Percentiles rank a stretch among this genome's conserved stretches.
phyloP scores from a whole-genome alignment of 306 rosid species.

The Pterocarpus santalinus region DNA sequence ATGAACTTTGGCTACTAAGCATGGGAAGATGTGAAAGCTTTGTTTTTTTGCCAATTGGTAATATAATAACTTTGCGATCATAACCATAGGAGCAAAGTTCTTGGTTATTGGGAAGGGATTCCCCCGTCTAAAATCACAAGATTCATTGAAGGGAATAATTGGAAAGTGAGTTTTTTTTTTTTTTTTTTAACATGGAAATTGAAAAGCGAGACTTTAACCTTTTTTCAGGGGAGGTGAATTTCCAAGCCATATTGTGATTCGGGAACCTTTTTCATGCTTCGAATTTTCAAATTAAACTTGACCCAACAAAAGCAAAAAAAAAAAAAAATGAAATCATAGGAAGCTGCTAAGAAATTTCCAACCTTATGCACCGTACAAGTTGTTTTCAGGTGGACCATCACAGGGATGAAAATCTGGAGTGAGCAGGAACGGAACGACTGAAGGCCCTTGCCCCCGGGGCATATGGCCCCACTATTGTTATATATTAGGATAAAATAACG shows the following conservation, averaged over 20 bases:
- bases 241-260: constrained; percentile 20
- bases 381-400: too few relatives aligned
- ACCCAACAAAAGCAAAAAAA: neutral
- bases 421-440: too few relatives aligned
- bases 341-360: too few relatives aligned
- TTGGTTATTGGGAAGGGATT: constrained; percentile 20
- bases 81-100: constrained; percentile 2
- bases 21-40: constrained; percentile 24
- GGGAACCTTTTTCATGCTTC: neutral
- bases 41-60: neutral
- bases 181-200: neutral
- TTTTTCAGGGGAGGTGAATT: constrained; percentile 1
- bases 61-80: neutral
- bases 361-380: too few relatives aligned
- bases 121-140: constrained; percentile 19
- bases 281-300: neutral
- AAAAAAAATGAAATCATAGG: neutral
- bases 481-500: too few relatives aligned
- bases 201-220: neutral
- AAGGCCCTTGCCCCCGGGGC: too few relatives aligned
- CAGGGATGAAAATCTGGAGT: too few relatives aligned
- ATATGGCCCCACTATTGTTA: too few relatives aligned
- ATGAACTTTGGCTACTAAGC: neutral
- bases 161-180: too few relatives aligned
- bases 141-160: constrained; percentile 54